A percentile compares a stretch with the other conserved stretches of the same genome.
These are phyloP conservation scores for Botrytis elliptica DNA, from an alignment of 2,329 filamentous ascomycete species.

Conservation along the genomic window DNA sequence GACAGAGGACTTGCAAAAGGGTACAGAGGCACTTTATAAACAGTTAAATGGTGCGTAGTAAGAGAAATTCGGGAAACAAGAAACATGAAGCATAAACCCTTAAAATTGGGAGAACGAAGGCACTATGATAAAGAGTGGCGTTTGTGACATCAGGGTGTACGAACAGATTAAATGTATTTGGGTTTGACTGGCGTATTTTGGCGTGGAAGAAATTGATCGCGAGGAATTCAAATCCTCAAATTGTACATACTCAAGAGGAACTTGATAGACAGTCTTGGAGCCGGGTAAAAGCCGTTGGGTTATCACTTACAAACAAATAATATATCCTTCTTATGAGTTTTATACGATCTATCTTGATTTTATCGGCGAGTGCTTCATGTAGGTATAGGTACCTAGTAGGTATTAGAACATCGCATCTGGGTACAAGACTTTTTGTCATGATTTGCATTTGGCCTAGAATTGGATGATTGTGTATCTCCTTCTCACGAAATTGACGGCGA, in stretches of 20 bases:
- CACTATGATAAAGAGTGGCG: conserved; percentile 38
- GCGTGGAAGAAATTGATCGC: neutral
- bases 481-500: neutral
- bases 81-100: conserved; percentile 82
- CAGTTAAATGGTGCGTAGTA: conserved; percentile 34
- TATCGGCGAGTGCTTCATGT: neutral
- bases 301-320: neutral
- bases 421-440: neutral
- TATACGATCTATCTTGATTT: neutral
- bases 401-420: neutral
- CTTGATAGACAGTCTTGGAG: neutral
- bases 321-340: neutral
- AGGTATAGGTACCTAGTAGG: neutral
- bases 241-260: conserved; percentile 7
- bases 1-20: conserved; percentile 30
- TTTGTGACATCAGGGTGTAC: neutral
- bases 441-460: neutral
- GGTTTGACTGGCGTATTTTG: conserved; percentile 1
- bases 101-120: conserved; percentile 86
- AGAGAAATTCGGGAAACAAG: conserved; percentile 22
- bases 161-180: neutral
- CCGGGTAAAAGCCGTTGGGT: neutral
- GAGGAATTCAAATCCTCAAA: neutral
- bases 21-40: conserved; percentile 36
- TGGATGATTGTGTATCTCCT: neutral